phyloP scores from a whole-genome alignment of 1,284 basidiomycete species.

The Puccinia horiana region DNA sequence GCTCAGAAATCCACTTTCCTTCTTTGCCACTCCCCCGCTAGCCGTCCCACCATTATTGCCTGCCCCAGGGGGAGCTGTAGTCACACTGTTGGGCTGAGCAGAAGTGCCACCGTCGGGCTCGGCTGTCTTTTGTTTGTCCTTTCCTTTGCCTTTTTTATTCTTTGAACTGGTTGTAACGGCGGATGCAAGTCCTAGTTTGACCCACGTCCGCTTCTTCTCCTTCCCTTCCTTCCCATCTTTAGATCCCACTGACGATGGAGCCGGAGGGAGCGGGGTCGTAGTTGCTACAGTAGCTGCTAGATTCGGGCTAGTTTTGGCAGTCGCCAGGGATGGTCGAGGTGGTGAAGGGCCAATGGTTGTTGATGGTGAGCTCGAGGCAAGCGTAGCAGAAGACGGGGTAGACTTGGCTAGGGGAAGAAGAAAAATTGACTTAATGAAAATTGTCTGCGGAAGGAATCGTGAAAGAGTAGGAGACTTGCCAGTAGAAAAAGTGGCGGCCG shows the following conservation, averaged over 20 bases:
- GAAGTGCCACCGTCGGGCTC: neutral
- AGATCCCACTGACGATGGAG: neutral
- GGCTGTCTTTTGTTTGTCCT: conserved; percentile 15
- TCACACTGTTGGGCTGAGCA: neutral
- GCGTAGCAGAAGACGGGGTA: conserved; percentile 23
- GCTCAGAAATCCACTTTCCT: conserved; percentile 46
- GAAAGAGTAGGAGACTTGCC: neutral
- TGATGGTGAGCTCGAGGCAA: neutral
- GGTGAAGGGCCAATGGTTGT: conserved; percentile 3
- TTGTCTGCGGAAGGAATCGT: neutral
- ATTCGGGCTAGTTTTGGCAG: conserved; percentile 25
- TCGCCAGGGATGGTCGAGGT: neutral
- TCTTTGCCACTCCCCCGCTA: conserved; percentile 11
- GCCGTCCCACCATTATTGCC: neutral
- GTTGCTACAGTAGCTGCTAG: neutral
- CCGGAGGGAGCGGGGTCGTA: neutral
- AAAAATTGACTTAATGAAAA: neutral
- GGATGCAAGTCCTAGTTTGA: conserved; percentile 33
- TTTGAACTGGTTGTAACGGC: conserved; percentile 19
- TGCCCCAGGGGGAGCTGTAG: neutral
- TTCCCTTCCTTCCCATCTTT: conserved; percentile 29
- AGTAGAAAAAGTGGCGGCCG: conserved; percentile 7
- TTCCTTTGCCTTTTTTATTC: conserved; percentile 36
- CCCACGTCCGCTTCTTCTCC: conserved; percentile 45
- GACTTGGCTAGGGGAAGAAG: conserved; percentile 5